Conservation (phyloP, 352 stramenopile species). For the Globisporangium uncinulatum region DNA sequence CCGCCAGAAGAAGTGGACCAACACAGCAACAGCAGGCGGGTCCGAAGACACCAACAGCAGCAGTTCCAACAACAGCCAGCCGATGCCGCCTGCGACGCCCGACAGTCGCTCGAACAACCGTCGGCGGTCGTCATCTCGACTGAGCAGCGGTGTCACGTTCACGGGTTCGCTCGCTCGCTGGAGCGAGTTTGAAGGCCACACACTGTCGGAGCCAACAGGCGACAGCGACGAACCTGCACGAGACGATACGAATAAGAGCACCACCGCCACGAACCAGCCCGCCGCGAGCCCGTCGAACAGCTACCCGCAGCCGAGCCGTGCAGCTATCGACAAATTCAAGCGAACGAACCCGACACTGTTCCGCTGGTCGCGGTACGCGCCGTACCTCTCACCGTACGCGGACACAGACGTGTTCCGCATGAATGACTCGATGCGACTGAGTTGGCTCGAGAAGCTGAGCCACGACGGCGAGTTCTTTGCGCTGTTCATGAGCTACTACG, state of each 20-base stretch:
- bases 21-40: slow-evolving; percentile 9
- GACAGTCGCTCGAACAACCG: slow-evolving; percentile 12
- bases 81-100: not conserved
- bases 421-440: slow-evolving; percentile 27
- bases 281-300: too few relatives aligned
- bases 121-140: slow-evolving; percentile 29
- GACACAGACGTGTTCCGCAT: slow-evolving; percentile 60
- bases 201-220: slow-evolving; percentile 21
- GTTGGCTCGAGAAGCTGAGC: slow-evolving; percentile 49
- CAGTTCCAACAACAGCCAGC: not conserved
- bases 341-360: slow-evolving; percentile 55
- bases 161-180: slow-evolving; percentile 43
- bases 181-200: slow-evolving; percentile 48
- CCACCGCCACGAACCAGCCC: slow-evolving; percentile 16
- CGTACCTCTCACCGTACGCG: slow-evolving; percentile 44
- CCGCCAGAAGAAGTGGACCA: slow-evolving; percentile 41
- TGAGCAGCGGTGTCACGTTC: slow-evolving; percentile 52
- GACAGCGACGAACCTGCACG: slow-evolving; percentile 9
- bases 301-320: slow-evolving; percentile 8
- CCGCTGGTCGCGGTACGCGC: slow-evolving; percentile 47
- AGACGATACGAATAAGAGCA: slow-evolving; percentile 6
- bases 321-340: slow-evolving; percentile 37
- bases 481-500: slow-evolving; percentile 60
- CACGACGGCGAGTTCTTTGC: slow-evolving; percentile 71
- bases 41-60: not conserved